Percentiles rank a stretch among this genome's conserved stretches.
These are phyloP conservation scores for Pterulicium gracile DNA, from an alignment of 1,284 basidiomycete genomes.

Conservation along the genomic window DNA sequence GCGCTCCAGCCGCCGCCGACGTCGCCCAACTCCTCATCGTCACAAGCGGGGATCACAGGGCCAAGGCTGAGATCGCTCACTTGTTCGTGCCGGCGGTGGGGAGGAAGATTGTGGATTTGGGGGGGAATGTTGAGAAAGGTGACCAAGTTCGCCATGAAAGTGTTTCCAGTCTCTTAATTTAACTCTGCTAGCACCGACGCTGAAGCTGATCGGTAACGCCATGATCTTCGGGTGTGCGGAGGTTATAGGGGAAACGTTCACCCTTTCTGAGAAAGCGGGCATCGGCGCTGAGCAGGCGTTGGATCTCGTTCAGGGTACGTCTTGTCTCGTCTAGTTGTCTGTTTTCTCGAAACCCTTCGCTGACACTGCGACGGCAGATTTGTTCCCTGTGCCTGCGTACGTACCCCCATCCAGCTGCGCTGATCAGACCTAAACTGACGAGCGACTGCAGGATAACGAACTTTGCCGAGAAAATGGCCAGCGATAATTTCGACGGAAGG, in stretches of 20 bases:
- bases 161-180: no score
- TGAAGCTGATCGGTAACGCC: conserved; percentile 75
- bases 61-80: conserved; percentile 74
- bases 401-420: no score
- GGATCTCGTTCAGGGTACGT: conserved; percentile 43
- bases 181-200: conserved; percentile 49
- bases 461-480: conserved; percentile 60
- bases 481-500: conserved; percentile 69
- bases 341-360: no score
- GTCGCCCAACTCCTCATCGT: conserved; percentile 63
- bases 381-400: conserved; percentile 50
- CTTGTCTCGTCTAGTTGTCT: conserved; percentile 14
- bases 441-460: conserved; percentile 33
- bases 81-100: conserved; percentile 73
- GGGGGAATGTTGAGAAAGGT: conserved; percentile 73
- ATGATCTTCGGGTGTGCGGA: conserved; percentile 66
- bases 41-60: conserved; percentile 76
- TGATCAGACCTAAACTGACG: background rate
- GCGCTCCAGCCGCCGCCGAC: conserved; percentile 59
- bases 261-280: conserved; percentile 80
- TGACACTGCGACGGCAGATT: no score
- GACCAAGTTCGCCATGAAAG: no score
- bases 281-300: conserved; percentile 55
- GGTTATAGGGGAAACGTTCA: conserved; percentile 72
- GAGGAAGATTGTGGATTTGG: conserved; percentile 64